phyloP scores from a whole-genome alignment of 805 yeast species.

The Candida piceae region DNA sequence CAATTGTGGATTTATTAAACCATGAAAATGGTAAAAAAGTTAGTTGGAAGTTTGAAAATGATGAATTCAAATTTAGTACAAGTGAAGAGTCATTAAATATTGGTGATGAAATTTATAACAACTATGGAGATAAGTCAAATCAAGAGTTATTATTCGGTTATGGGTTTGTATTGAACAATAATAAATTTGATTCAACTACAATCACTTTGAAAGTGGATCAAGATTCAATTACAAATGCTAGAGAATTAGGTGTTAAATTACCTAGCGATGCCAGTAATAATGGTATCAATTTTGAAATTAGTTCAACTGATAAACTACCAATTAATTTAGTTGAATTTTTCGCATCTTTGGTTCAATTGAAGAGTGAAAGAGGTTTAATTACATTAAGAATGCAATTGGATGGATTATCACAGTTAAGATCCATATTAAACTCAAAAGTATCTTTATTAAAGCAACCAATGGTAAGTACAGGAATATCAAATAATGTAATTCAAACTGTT shows the following conservation, averaged over 20 bases:
- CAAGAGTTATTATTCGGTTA: slow-evolving; percentile 64
- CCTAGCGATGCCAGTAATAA: slow-evolving; percentile 34
- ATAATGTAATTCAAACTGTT: slow-evolving; percentile 28
- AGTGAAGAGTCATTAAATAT: slow-evolving; percentile 30
- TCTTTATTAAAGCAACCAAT: slow-evolving; percentile 34
- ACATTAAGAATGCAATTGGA: slow-evolving; percentile 55
- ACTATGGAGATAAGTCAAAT: slow-evolving; percentile 74
- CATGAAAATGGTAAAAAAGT: slow-evolving; percentile 60
- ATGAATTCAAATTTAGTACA: slow-evolving; percentile 34
- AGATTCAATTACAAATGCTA: slow-evolving; percentile 17
- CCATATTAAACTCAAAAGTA: slow-evolving; percentile 49
- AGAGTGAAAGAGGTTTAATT: slow-evolving; percentile 39
- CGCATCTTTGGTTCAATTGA: slow-evolving; percentile 45
- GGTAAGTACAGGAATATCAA: slow-evolving; percentile 14
- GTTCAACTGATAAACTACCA: slow-evolving; percentile 26
- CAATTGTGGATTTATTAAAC: slow-evolving; percentile 72
- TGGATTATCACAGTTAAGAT: slow-evolving; percentile 50
- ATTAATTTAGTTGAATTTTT: slow-evolving; percentile 46
- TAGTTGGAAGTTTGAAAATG: slow-evolving; percentile 44
- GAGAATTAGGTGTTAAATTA: slow-evolving; percentile 35
- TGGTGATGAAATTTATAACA: slow-evolving; percentile 66
- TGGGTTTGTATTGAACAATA: slow-evolving; percentile 61
- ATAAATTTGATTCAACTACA: slow-evolving; percentile 50
- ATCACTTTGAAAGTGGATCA: slow-evolving; percentile 55
- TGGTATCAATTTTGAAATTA: slow-evolving; percentile 38